Conservation (phyloP, 1,284 basidiomycete species). For the Exobasidium cylindrosporum region DNA sequence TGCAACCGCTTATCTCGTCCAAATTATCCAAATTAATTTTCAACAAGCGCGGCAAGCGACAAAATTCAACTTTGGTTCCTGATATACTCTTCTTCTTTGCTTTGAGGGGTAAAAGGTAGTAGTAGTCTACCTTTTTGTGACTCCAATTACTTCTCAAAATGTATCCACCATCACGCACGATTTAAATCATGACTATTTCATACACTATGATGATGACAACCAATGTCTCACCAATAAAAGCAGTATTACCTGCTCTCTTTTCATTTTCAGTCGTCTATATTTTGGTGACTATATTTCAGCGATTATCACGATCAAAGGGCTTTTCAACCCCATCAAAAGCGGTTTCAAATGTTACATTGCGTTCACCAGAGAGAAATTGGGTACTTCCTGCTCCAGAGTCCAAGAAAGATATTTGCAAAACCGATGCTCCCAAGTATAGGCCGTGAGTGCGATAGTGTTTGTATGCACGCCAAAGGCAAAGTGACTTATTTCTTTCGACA, state of each 20-base stretch:
- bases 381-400: neutral
- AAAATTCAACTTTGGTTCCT: too few relatives aligned
- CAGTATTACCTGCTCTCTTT: neutral
- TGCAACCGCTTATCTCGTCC: too few relatives aligned
- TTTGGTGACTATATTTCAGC: neutral
- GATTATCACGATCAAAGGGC: neutral
- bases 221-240: neutral
- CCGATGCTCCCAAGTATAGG: conserved; percentile 2
- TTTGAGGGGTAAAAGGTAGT: too few relatives aligned
- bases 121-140: too few relatives aligned
- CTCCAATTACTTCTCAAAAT: too few relatives aligned
- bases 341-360: neutral
- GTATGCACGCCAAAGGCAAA: neutral
- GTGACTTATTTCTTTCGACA: neutral
- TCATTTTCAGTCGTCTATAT: neutral
- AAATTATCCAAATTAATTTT: too few relatives aligned
- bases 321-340: too few relatives aligned
- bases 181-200: too few relatives aligned
- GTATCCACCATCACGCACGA: too few relatives aligned
- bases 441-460: neutral
- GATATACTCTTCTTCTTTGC: too few relatives aligned
- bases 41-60: too few relatives aligned
- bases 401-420: neutral
- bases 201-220: too few relatives aligned
- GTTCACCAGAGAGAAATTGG: neutral